phyloP scores from a whole-genome alignment of 306 rosid genomes.

The Prunus salicina region DNA sequence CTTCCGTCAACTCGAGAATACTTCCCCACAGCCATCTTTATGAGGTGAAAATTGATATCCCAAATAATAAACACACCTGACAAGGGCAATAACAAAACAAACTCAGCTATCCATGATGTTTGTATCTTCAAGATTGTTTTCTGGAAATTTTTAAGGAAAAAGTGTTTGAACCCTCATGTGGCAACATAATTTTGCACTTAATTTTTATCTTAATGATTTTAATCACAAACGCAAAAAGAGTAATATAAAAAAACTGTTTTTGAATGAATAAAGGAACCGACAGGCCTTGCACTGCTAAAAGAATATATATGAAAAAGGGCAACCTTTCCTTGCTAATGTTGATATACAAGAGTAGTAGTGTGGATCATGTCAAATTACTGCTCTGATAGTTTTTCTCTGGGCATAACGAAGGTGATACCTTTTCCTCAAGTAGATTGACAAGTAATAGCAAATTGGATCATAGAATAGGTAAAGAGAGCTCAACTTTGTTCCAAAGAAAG shows the following conservation, averaged over 20 bases:
- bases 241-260: background rate
- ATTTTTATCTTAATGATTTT: background rate
- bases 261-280: background rate
- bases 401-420: too few species aligned
- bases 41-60: conserved; percentile 6
- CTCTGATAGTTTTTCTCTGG: too few species aligned
- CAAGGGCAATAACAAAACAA: conserved; percentile 18
- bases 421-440: background rate
- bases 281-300: too few species aligned
- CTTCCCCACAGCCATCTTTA: conserved; percentile 58
- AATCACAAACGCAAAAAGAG: background rate
- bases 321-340: background rate
- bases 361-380: too few species aligned
- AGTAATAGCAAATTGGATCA: background rate
- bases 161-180: too few species aligned
- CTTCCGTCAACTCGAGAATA: conserved; percentile 67
- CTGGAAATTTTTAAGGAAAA: background rate
- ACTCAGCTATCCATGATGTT: conserved; percentile 15
- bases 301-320: background rate
- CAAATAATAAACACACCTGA: conserved; percentile 30
- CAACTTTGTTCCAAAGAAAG: background rate
- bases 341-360: background rate
- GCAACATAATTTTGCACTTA: too few species aligned
- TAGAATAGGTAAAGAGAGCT: background rate
- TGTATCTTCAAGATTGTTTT: background rate